These are phyloP conservation scores for Suhomyces terraborum DNA, from an alignment of 1,139 yeast species.

Conservation along the genomic window DNA sequence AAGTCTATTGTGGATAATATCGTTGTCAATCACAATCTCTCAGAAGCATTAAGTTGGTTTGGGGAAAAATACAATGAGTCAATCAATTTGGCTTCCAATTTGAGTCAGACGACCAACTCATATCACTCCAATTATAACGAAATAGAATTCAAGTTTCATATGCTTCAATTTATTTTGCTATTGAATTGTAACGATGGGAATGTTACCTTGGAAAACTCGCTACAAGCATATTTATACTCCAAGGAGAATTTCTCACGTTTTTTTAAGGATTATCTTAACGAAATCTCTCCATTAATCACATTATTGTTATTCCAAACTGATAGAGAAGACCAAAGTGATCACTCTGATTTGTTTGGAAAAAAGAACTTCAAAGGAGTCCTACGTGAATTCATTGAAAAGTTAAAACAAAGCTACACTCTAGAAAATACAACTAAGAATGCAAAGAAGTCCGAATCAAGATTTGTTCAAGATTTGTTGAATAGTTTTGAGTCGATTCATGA, in stretches of 20 bases:
- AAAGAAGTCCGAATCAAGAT: constrained; percentile 30
- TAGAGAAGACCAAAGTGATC: constrained; percentile 12
- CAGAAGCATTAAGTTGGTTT: constrained; percentile 41
- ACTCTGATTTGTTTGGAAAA: constrained; percentile 16
- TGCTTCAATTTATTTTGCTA: constrained; percentile 54
- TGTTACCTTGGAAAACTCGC: constrained; percentile 28
- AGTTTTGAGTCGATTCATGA: constrained; percentile 43
- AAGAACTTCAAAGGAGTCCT: constrained; percentile 25
- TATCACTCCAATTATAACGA: constrained; percentile 13
- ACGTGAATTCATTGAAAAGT: constrained; percentile 26
- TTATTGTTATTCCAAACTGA: constrained; percentile 41
- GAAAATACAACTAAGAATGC: constrained; percentile 22
- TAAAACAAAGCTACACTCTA: constrained; percentile 29
- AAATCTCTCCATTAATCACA: constrained; percentile 57
- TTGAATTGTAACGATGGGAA: constrained; percentile 31
- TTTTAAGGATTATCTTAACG: constrained; percentile 37
- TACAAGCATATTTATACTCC: constrained; percentile 58
- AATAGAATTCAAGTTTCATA: constrained; percentile 67
- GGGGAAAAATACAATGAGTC: constrained; percentile 25
- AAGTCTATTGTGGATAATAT: constrained; percentile 43
- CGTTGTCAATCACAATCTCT: constrained; percentile 35
- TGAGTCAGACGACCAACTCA: constrained; percentile 6
- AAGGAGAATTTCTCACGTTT: constrained; percentile 53
- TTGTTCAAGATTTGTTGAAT: constrained; percentile 44
- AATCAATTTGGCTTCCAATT: constrained; percentile 4